These are phyloP conservation scores for Taxillus chinensis DNA, from an alignment of 164 flowering plant species.

Conservation along the genomic window DNA sequence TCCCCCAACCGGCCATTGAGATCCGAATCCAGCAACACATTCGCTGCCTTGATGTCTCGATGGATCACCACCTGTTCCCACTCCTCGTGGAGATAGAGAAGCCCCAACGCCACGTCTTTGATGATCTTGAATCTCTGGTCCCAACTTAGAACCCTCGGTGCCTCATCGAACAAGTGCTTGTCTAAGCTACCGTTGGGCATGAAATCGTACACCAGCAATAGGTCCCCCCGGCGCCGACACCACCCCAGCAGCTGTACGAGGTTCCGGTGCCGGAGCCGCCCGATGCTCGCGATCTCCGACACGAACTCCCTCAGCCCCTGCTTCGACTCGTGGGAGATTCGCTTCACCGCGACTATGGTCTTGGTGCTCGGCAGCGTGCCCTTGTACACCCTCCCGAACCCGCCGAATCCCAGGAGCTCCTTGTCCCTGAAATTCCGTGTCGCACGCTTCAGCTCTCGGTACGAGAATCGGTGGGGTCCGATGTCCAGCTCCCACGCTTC, in stretches of 20 bases:
- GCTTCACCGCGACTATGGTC: constrained; percentile 56
- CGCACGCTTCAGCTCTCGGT: constrained; percentile 53
- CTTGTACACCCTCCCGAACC: constrained; percentile 67
- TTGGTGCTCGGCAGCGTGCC: constrained; percentile 43
- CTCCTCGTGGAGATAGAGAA: constrained; percentile 56
- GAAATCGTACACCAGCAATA: constrained; percentile 61
- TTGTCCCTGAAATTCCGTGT: constrained; percentile 56
- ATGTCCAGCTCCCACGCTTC: constrained; percentile 66
- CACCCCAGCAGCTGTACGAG: constrained; percentile 67
- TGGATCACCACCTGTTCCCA: constrained; percentile 69
- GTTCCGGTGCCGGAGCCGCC: constrained; percentile 62
- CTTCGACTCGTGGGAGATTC: constrained; percentile 45
- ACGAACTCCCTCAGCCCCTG: constrained; percentile 56
- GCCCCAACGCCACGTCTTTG: constrained; percentile 57
- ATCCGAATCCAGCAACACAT: constrained; percentile 52
- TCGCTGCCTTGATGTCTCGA: constrained; percentile 53
- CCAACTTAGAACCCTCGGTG: constrained; percentile 38
- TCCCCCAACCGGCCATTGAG: constrained; percentile 49
- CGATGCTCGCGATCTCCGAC: constrained; percentile 57
- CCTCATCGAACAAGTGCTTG: constrained; percentile 40
- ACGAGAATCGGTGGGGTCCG: constrained; percentile 59
- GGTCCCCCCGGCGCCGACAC: constrained; percentile 45
- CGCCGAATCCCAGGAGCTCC: constrained; percentile 59
- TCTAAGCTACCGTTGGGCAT: constrained; percentile 82
- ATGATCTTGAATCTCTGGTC: constrained; percentile 52